phyloP scores from a whole-genome alignment of 2,329 filamentous ascomycete genomes.

The Trichoderma semiorbis region DNA sequence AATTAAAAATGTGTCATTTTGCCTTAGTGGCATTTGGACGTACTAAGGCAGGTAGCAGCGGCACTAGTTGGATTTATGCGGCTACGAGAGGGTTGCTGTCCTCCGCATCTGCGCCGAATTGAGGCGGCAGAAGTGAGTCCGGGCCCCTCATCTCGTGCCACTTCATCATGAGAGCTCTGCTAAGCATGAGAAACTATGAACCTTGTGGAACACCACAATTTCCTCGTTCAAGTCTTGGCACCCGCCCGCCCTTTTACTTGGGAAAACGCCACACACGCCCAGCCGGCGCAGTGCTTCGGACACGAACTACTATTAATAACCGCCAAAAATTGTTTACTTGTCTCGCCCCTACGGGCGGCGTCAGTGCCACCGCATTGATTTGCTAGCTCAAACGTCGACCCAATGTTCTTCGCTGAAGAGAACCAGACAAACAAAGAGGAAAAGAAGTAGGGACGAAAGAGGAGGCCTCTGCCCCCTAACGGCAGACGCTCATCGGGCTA shows the following conservation, averaged over 20 bases:
- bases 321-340: background rate
- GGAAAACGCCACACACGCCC: slow-evolving; percentile 3
- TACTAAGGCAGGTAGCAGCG: slow-evolving; percentile 1
- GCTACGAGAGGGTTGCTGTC: slow-evolving; percentile 2
- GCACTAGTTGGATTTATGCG: slow-evolving; percentile 8
- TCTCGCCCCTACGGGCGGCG: background rate
- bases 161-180: slow-evolving; percentile 8
- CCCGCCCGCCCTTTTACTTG: background rate
- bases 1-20: slow-evolving; percentile 10
- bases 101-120: slow-evolving; percentile 1
- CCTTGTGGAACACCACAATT: slow-evolving; percentile 13
- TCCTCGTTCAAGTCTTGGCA: slow-evolving; percentile 9
- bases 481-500: background rate
- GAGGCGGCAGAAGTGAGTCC: background rate
- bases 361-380: background rate
- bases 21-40: slow-evolving; percentile 3
- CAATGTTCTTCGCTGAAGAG: background rate
- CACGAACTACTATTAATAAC: slow-evolving; percentile 3
- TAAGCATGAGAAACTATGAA: slow-evolving; percentile 1
- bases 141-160: slow-evolving; percentile 14
- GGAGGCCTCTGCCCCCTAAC: background rate
- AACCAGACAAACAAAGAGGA: background rate
- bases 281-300: slow-evolving; percentile 6
- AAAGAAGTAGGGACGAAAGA: background rate
- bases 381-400: background rate